Base-by-base conservation (phyloP, 1,139 yeast genomes). In the Pichia sp. region DNA sequence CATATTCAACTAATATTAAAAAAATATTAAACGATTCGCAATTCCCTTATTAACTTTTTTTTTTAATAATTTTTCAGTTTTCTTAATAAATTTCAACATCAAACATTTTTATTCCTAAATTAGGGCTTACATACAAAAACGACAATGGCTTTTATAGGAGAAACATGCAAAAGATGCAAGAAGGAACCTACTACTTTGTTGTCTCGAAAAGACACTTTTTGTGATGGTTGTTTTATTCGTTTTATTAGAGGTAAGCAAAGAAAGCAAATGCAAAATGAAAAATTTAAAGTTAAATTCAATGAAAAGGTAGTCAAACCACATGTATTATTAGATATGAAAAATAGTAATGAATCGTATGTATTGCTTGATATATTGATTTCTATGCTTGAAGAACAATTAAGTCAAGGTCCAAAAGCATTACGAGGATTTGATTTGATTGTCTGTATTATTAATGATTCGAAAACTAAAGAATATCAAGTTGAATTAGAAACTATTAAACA, bases 181-280 rank as follows among this genome's bases (percentile, higher is more conserved):
- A 59, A 60, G 1, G 67, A 61, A 4, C 53, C 54, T 0, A 77
- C 86, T 1, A 68, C 68, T 2, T 62, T 82, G 6, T 58, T 68
- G 0, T 74, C 90, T 2, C 67, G 96, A 52, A 83, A 82, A 53
- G 96, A 87, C 58, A 61, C 67, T 9, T 83, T 84, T 51, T 87
- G 96, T 62, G 61, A 69, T 37, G 58, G 58, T n/a, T 90, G 97
- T 61, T 89, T 87, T 55, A 60, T 75, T 28, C 69, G 81, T 49
- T 89, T 87, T 56, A 70, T 89, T 32, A 72, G 84, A 50, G 82
- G 87, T 27, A 89, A 87, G 60, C 90, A 86, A 62, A 71, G 96
- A 51, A 84, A 82, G 58, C 83, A 74, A 58, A 80, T 90, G 87
- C 69, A 67, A 35, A 74, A 73, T 52, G 90, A 84, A 27, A 75